A percentile compares a stretch with the other conserved stretches of the same genome.
These are phyloP conservation scores for Myxozyma mucilagina DNA, from an alignment of 805 yeast species.

Conservation along the genomic window DNA sequence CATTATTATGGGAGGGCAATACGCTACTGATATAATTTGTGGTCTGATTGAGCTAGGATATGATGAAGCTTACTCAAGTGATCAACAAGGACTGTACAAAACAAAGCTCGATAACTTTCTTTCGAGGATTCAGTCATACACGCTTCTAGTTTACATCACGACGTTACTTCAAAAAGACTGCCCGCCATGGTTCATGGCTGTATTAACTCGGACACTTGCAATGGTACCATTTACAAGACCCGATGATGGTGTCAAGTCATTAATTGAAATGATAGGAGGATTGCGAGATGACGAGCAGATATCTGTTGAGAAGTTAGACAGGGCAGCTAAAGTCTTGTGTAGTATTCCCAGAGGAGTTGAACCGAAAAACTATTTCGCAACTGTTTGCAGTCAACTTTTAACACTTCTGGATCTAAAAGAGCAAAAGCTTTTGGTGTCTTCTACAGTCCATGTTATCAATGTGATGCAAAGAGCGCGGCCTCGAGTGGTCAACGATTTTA, in stretches of 20 bases:
- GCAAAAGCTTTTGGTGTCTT: slow-evolving; percentile 47
- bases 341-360: slow-evolving; percentile 58
- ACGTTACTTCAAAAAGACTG: slow-evolving; percentile 54
- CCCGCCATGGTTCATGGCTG: slow-evolving; percentile 49
- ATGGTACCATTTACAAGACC: slow-evolving; percentile 56
- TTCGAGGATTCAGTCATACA: slow-evolving; percentile 57
- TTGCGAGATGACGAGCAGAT: slow-evolving; percentile 71
- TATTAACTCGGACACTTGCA: slow-evolving; percentile 54
- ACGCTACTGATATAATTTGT: slow-evolving; percentile 36
- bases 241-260: slow-evolving; percentile 66
- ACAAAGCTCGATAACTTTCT: slow-evolving; percentile 9
- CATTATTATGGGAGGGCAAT: slow-evolving; percentile 37
- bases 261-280: slow-evolving; percentile 77
- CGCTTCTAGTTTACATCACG: slow-evolving; percentile 61
- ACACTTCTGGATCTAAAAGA: slow-evolving; percentile 54
- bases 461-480: slow-evolving; percentile 43
- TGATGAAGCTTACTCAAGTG: slow-evolving; percentile 24
- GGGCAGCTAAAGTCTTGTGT: slow-evolving; percentile 64
- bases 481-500: slow-evolving; percentile 58
- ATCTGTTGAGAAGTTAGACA: slow-evolving; percentile 62
- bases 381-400: slow-evolving; percentile 65
- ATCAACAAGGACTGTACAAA: not conserved
- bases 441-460: slow-evolving; percentile 54
- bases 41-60: slow-evolving; percentile 36
- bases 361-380: slow-evolving; percentile 53